A percentile compares a stretch with the other conserved stretches of the same genome.
phyloP scores from a whole-genome alignment of 441 rosid genomes.

The Isatis lusitanica region DNA sequence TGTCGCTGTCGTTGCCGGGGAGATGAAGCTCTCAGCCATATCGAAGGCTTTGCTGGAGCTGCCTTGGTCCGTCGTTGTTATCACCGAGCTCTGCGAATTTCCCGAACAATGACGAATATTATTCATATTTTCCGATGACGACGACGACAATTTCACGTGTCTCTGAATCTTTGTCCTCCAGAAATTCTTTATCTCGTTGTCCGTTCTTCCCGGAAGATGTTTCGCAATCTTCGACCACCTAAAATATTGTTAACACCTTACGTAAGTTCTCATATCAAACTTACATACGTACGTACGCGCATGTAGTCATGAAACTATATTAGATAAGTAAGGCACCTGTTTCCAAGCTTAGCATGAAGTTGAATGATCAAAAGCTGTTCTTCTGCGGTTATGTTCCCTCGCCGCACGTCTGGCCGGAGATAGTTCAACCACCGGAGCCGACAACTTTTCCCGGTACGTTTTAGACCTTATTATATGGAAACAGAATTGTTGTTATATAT shows the following conservation, averaged over 20 bases:
- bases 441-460: slow-evolving; percentile 72
- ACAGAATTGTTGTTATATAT: not conserved
- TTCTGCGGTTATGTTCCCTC: slow-evolving; percentile 48
- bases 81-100: slow-evolving; percentile 27
- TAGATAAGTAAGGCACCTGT: slow-evolving; percentile 37
- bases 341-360: slow-evolving; percentile 48
- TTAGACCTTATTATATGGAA: slow-evolving; percentile 41
- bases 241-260: not conserved
- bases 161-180: slow-evolving; percentile 95
- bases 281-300: not conserved
- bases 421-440: slow-evolving; percentile 66
- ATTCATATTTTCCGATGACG: not conserved
- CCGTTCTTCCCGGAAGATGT: slow-evolving; percentile 84
- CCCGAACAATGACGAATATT: not conserved
- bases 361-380: slow-evolving; percentile 51
- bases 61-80: slow-evolving; percentile 23
- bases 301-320: not conserved
- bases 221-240: slow-evolving; percentile 44
- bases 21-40: slow-evolving; percentile 27
- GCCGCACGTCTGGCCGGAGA: slow-evolving; percentile 54
- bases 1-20: not conserved
- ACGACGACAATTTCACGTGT: slow-evolving; percentile 25
- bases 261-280: not conserved
- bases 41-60: slow-evolving; percentile 23
- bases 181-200: slow-evolving; percentile 91